A percentile compares a stretch with the other conserved stretches of the same genome.
Conservation (phyloP, 2,329 filamentous ascomycete species). For the Madurella mycetomatis region DNA sequence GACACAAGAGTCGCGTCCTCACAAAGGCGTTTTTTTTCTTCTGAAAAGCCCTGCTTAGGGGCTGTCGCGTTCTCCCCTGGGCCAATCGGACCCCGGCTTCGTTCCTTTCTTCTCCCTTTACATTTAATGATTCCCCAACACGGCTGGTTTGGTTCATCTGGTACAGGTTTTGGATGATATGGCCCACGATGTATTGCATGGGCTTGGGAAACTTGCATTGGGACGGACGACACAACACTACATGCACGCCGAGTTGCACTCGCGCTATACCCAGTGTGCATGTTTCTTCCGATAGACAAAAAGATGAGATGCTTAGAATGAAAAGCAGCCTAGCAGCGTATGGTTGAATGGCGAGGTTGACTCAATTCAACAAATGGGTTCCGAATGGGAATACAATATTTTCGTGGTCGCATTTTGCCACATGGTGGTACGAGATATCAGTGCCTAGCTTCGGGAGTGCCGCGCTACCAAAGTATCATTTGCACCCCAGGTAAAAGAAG, state of each 20-base stretch:
- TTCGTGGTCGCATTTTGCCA: too few species aligned
- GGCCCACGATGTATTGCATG: not conserved
- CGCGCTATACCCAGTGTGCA: not conserved
- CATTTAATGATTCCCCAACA: constrained; percentile 15
- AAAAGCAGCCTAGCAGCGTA: not conserved
- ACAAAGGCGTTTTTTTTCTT: not conserved
- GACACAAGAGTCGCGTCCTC: not conserved
- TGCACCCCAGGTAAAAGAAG: too few species aligned
- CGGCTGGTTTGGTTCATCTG: not conserved
- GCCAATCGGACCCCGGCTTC: not conserved
- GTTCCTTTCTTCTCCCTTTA: constrained; percentile 2
- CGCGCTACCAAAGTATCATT: too few species aligned
- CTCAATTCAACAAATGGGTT: not conserved
- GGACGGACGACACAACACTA: constrained; percentile 1
- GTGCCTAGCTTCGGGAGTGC: not conserved
- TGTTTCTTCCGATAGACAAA: not conserved
- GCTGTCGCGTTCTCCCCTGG: not conserved
- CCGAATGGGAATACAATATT: not conserved
- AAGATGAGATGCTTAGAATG: not conserved
- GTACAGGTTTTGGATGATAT: not conserved
- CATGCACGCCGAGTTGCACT: not conserved
- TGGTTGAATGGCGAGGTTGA: not conserved
- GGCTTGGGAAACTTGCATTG: constrained; percentile 12
- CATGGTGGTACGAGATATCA: too few species aligned
- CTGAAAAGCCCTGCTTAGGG: not conserved